Base-by-base conservation (phyloP, 345 rosid species). In the Rhizophora mangle region DNA sequence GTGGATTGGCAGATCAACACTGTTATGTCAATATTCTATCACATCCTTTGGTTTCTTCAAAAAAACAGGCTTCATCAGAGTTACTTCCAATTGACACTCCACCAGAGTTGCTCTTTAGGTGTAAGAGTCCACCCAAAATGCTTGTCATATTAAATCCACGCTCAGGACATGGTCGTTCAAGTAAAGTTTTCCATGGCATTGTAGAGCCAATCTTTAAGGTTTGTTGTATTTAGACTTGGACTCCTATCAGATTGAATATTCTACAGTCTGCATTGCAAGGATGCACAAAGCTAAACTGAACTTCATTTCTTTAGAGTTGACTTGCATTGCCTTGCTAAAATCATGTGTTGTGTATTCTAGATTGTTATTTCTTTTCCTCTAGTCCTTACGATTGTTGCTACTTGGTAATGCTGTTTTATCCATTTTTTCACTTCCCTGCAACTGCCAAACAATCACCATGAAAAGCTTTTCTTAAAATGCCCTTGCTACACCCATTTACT, bases 141-240 rank as follows among this genome's bases (percentile, higher is more conserved):
- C 91, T 95, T 52, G 99, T 95, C 70, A 92, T 95, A 77, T 80
- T 95, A 75, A 95, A 92, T 82, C 99, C 99, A 70, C 87, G 90
- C 60, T 95, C 97, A 10, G 99, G 97, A 26, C 87, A 83, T 60
- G 98, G 99, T 65, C 90, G 97, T 52, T 92, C 98, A 24, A 87
- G 77, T 80, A 89, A 92, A 87, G 99, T 95, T 76, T 95, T 90
- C 86, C 86, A 87, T 67, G 84, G 82, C 62, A 68, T 87, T 69
- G 97, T 84, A 68, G 98, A 95, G 75, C 99, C 98, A 26, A 88
- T 95, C 80, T 90, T 95, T 74, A 92, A 95, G 99, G 99, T 95
- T 61, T 39, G 69, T 64, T 56, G 57, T 62, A 36, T 72, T 56
- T 63, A 60, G 49, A 24, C 77, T 15, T 58, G 5, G 9, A 20